Evolutionary conservation across 306 rosid species (phyloP).

Genomic region (Mimosa bimucronata): DNA sequence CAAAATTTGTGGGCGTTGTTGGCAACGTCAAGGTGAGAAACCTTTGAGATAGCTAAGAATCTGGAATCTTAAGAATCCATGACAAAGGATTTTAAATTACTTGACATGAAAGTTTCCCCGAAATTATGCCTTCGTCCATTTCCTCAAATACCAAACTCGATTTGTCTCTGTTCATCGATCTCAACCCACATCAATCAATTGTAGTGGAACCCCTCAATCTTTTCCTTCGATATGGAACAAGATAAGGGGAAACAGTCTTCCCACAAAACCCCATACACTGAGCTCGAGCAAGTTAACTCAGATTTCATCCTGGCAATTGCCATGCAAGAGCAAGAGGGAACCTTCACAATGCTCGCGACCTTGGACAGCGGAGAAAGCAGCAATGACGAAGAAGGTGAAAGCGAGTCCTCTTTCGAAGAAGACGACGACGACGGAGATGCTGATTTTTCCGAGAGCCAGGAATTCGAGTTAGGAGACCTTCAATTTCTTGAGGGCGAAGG

Average conservation of each 20-base stretch:
- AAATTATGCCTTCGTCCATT: conserved; percentile 6
- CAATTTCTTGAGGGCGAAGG: conserved; percentile 50
- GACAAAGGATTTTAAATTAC: conserved; percentile 56
- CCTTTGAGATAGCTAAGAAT: conserved; percentile 53
- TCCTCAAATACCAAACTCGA: conserved; percentile 42
- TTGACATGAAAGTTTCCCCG: conserved; percentile 53
- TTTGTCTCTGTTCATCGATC: conserved; percentile 16
- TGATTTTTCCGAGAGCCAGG: conserved; percentile 44
- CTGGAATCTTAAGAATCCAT: conserved; percentile 54
- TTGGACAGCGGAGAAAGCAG: conserved; percentile 53
- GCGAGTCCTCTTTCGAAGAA: conserved; percentile 30
- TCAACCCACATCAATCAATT: conserved; percentile 29
- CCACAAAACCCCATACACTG: conserved; percentile 51
- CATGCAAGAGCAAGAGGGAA: conserved; percentile 67
- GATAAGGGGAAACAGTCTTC: conserved; percentile 58
- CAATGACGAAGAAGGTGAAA: conserved; percentile 39
- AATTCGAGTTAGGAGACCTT: conserved; percentile 39
- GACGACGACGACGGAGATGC: conserved; percentile 35
- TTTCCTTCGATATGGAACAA: conserved; percentile 52
- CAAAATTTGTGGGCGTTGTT: conserved; percentile 16
- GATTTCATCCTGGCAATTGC: conserved; percentile 61
- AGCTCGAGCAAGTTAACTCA: conserved; percentile 59
- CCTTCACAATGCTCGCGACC: conserved; percentile 47
- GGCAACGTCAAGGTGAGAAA: conserved; percentile 25
- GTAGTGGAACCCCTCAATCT: neutral